Evolutionary conservation across 164 flowering plant species (phyloP), one percentile per base, ranked within the genome.

Genomic region (Liquidambar formosana): DNA sequence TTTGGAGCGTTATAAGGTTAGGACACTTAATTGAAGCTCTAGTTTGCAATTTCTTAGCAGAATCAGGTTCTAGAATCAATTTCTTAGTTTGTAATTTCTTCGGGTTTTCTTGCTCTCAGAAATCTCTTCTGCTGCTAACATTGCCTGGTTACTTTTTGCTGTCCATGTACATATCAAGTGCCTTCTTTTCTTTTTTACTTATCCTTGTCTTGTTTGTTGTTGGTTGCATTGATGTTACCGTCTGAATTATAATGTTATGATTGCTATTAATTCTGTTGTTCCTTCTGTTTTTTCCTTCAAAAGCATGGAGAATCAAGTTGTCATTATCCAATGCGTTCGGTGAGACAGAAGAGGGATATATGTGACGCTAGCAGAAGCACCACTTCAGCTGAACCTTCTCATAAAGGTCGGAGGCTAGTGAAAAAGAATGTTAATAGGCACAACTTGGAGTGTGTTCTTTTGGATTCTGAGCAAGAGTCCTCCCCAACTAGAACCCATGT

Each of bases 321-420:
- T 41, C 66, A 61, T 65, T 61, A 63, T 16, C 65, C 66, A 23
- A 18, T 52, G 64, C 56, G 38, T 44, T 63, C 59, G 23, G 44
- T 26, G 5, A 77, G 75, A 57, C 73, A 66, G 10, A 83, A 77
- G 72, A 80, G 74, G 66, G 76, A 71, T 54, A 56, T 23, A 53
- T 62, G 43, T 26, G 46, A 61, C 61, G 67, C 61, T 63, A 38
- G 25, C 8, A 67, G 27, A 62, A 74, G 70, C 77, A 44, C 62
- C 57, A 49, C 54, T 57, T 61, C 65, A n/a, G 72, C 68, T 65
- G 79, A 82, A 73, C 53, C 82, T 61, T 77, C 81, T 63, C 62
- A 69, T 22, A 85, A 73, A 74, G 70, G 84, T 41, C 79, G 87
- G 26, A 81, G 86, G 63, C 85, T 87, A 57, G 84, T 81, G 65